These are phyloP conservation scores for Curvularia spicifera DNA, from an alignment of 2,329 filamentous ascomycete genomes.

Conservation along the genomic window DNA sequence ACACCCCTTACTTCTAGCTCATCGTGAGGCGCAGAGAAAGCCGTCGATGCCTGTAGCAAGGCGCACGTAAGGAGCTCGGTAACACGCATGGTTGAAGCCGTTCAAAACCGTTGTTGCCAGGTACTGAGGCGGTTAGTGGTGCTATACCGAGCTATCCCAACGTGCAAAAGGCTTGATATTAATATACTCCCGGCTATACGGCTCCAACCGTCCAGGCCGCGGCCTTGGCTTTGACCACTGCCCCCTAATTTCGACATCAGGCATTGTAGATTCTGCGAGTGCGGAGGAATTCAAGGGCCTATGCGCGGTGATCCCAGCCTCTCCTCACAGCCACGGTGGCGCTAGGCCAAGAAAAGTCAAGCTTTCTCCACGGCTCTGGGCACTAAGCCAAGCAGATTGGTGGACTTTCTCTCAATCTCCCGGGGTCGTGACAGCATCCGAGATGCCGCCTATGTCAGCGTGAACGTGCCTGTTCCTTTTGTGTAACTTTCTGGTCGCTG, in stretches of 20 bases:
- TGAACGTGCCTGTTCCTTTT: background rate
- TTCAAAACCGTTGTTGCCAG: background rate
- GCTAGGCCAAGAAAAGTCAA: conserved; percentile 26
- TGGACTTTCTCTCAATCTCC: conserved; percentile 27
- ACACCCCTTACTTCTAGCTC: conserved; percentile 14
- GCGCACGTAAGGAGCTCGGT: conserved; percentile 31
- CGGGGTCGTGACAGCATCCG: conserved; percentile 1
- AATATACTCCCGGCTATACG: conserved; percentile 28
- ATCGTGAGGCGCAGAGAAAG: conserved; percentile 27
- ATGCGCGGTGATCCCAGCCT: conserved; percentile 22
- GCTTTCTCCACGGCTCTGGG: conserved; percentile 20
- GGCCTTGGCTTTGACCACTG: conserved; percentile 9
- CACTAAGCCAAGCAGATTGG: conserved; percentile 29
- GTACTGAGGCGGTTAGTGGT: conserved; percentile 1
- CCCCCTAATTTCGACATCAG: conserved; percentile 8
- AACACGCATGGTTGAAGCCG: conserved; percentile 33
- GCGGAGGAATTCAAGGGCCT: conserved; percentile 27
- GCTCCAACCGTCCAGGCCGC: conserved; percentile 15
- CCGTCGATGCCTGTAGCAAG: conserved; percentile 37
- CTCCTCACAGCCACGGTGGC: conserved; percentile 25
- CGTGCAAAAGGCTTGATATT: conserved; percentile 6
- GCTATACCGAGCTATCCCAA: conserved; percentile 1
- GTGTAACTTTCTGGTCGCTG: background rate
- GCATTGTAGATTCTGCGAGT: conserved; percentile 4
- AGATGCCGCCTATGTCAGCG: conserved; percentile 2